A percentile compares a stretch with the other conserved stretches of the same genome.
Evolutionary conservation across 148 eudicot species (phyloP).

Genomic region (Chenopodium suecicum): DNA sequence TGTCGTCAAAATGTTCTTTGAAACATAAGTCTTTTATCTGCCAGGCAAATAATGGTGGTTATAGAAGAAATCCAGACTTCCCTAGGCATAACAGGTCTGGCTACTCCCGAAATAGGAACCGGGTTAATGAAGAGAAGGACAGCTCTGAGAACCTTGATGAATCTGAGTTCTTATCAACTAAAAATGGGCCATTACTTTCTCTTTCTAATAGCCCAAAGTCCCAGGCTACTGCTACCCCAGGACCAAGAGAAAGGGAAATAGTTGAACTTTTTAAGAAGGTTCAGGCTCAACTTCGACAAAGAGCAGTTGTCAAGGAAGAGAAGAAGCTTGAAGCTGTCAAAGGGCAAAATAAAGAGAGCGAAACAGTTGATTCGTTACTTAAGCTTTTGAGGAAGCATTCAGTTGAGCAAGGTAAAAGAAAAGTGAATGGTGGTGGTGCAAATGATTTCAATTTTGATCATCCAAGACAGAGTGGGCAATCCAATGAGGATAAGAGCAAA

Average conservation of each 20-base stretch:
- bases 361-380: conserved; percentile 75
- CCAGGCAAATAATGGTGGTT: conserved; percentile 55
- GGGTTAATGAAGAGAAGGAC: conserved; percentile 67
- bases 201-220: conserved; percentile 40
- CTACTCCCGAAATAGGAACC: conserved; percentile 60
- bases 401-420: conserved; percentile 61
- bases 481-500: conserved; percentile 41
- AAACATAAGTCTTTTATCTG: conserved; percentile 50
- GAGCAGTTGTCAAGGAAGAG: conserved; percentile 64
- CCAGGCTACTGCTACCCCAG: conserved; percentile 70
- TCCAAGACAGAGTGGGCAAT: conserved; percentile 32
- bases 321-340: conserved; percentile 52
- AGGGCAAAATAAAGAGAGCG: conserved; percentile 63
- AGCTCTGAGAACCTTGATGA: conserved; percentile 61
- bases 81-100: conserved; percentile 65
- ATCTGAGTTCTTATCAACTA: conserved; percentile 60
- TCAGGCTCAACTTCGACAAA: conserved; percentile 79
- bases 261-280: conserved; percentile 77
- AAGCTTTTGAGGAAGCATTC: conserved; percentile 78
- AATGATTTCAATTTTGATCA: conserved; percentile 46
- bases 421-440: conserved; percentile 37
- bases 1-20: conserved; percentile 35
- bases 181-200: conserved; percentile 69
- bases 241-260: conserved; percentile 77
- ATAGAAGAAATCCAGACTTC: conserved; percentile 70